Conservation (phyloP, 345 rosid species). For the Bruguiera sexangula region DNA sequence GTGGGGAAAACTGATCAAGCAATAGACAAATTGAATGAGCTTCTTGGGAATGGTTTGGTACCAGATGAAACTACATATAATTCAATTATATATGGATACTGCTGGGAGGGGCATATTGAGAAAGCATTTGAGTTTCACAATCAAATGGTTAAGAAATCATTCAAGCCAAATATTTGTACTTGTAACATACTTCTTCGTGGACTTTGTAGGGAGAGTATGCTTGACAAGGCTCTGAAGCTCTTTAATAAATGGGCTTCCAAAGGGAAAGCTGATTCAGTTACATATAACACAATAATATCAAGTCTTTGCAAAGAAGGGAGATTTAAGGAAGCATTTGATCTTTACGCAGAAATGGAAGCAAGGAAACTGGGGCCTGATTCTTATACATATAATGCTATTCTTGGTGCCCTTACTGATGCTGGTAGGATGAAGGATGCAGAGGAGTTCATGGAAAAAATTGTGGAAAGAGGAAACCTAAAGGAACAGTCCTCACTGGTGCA, state of each 20-base stretch:
- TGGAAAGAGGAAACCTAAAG: slow-evolving; percentile 37
- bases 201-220: slow-evolving; percentile 68
- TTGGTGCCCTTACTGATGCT: slow-evolving; percentile 47
- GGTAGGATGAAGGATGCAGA: slow-evolving; percentile 58
- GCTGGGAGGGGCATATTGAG: slow-evolving; percentile 60
- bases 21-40: slow-evolving; percentile 60
- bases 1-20: slow-evolving; percentile 65
- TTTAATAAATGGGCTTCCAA: slow-evolving; percentile 56
- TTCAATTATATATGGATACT: slow-evolving; percentile 68
- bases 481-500: slow-evolving; percentile 31
- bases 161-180: slow-evolving; percentile 59
- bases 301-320: slow-evolving; percentile 61
- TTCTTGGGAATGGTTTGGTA: slow-evolving; percentile 52
- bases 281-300: slow-evolving; percentile 79
- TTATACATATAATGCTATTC: slow-evolving; percentile 59
- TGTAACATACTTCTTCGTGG: slow-evolving; percentile 76
- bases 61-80: slow-evolving; percentile 67
- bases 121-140: slow-evolving; percentile 82
- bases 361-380: slow-evolving; percentile 58
- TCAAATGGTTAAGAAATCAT: slow-evolving; percentile 60
- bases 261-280: slow-evolving; percentile 57
- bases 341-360: slow-evolving; percentile 61
- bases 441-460: slow-evolving; percentile 47
- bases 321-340: slow-evolving; percentile 69
- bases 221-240: slow-evolving; percentile 79